Percentiles rank a stretch among this genome's conserved stretches.
Conservation (phyloP, 192 early-diverging fungal species). For the Backusella liffmaniae region DNA sequence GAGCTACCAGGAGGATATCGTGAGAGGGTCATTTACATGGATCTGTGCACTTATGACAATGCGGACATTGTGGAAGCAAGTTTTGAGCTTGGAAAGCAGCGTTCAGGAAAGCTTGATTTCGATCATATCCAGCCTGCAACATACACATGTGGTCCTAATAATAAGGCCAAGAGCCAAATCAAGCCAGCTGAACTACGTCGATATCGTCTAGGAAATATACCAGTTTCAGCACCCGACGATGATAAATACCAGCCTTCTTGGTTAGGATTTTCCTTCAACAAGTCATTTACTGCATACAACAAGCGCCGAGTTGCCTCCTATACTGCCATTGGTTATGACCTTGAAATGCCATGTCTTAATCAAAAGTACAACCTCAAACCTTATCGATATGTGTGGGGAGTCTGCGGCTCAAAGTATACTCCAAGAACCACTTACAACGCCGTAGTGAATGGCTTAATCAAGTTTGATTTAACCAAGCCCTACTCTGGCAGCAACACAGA, state of each 20-base stretch:
- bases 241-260: neutral
- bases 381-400: slow-evolving; percentile 33
- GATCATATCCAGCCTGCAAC: slow-evolving; percentile 20
- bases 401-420: slow-evolving; percentile 22
- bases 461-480: slow-evolving; percentile 28
- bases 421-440: slow-evolving; percentile 22
- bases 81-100: slow-evolving; percentile 28
- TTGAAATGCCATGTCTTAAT: slow-evolving; percentile 39
- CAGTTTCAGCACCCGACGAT: neutral
- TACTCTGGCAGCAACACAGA: neutral
- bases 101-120: neutral
- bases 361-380: slow-evolving; percentile 21
- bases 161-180: slow-evolving; percentile 12
- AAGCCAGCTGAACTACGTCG: slow-evolving; percentile 27
- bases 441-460: slow-evolving; percentile 32
- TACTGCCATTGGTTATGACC: slow-evolving; percentile 25
- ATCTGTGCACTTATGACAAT: slow-evolving; percentile 34
- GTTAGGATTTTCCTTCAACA: neutral
- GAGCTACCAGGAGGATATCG: slow-evolving; percentile 18
- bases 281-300: slow-evolving; percentile 2
- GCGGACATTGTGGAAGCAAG: slow-evolving; percentile 38
- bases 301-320: slow-evolving; percentile 28
- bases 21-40: slow-evolving; percentile 29
- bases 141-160: slow-evolving; percentile 16
- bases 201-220: slow-evolving; percentile 30